A percentile compares a stretch with the other conserved stretches of the same genome.
These are phyloP conservation scores for Penicillium nordicum DNA, from an alignment of 2,329 filamentous ascomycete genomes.

Conservation along the genomic window DNA sequence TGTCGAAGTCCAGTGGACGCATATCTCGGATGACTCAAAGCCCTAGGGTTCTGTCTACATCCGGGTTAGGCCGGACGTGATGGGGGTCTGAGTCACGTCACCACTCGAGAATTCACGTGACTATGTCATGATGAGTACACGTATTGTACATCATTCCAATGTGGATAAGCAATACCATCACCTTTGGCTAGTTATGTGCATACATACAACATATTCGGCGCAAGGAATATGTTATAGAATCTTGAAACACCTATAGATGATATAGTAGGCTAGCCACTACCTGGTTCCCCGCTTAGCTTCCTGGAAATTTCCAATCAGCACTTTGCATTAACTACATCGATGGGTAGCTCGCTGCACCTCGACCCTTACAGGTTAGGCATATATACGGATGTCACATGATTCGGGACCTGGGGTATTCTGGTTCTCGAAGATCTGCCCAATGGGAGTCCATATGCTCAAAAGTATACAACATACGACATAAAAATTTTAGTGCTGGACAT, in stretches of 20 bases:
- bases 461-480: neutral
- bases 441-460: neutral
- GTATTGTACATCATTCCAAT: neutral
- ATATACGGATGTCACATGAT: constrained; percentile 1
- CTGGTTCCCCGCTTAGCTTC: neutral
- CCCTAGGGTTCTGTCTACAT: constrained; percentile 23
- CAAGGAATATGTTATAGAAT: neutral
- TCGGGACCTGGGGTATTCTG: neutral
- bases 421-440: neutral
- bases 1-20: neutral
- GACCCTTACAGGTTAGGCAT: constrained; percentile 22
- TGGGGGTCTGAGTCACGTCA: constrained; percentile 17
- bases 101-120: constrained; percentile 16
- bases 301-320: neutral
- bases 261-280: neutral
- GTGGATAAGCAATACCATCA: neutral
- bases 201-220: neutral
- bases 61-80: constrained; percentile 16
- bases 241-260: neutral
- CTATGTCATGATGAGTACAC: neutral
- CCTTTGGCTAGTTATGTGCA: neutral
- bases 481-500: neutral
- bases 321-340: neutral
- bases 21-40: constrained; percentile 8
- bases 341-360: neutral